These are phyloP conservation scores for Adansonia gregorii DNA, from an alignment of 441 rosid species.

Conservation along the genomic window DNA sequence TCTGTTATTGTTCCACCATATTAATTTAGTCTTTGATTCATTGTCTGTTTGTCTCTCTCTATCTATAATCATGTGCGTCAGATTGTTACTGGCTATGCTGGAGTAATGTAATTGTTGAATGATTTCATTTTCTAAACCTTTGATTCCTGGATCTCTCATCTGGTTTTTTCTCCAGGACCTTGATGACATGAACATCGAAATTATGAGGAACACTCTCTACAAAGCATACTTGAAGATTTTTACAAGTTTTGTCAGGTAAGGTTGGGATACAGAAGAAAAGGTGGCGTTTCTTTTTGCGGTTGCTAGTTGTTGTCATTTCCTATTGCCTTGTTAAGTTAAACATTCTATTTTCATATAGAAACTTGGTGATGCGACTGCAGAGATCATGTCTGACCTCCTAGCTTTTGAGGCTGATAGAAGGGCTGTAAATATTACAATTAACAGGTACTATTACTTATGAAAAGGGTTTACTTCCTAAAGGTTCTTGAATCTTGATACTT, in stretches of 20 bases:
- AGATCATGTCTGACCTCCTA: conserved; percentile 96
- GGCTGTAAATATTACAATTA: conserved; percentile 90
- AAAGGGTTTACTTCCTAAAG: neutral
- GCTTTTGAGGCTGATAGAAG: conserved; percentile 97
- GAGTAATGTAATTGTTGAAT: neutral
- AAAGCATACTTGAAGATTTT: conserved; percentile 98
- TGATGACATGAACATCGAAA: conserved; percentile 99
- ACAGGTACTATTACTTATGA: conserved; percentile 53
- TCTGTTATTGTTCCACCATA: neutral
- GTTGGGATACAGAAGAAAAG: conserved; percentile 18
- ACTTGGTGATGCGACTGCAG: conserved; percentile 96
- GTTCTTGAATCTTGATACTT: neutral
- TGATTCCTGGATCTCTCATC: neutral
- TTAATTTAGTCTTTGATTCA: neutral
- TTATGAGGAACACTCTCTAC: conserved; percentile 98
- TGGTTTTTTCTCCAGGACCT: conserved; percentile 56
- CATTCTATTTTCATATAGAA: conserved; percentile 46
- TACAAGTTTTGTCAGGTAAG: conserved; percentile 68
- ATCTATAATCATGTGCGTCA: too few species aligned
- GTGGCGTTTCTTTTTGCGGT: neutral
- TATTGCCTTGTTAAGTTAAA: conserved; percentile 15
- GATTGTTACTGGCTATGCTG: too few species aligned
- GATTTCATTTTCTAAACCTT: neutral
- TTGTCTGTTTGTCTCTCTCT: neutral
- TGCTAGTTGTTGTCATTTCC: neutral